Evolutionary conservation across 2,329 filamentous ascomycete species (phyloP).

Genomic region (Scedosporium boydii): DNA sequence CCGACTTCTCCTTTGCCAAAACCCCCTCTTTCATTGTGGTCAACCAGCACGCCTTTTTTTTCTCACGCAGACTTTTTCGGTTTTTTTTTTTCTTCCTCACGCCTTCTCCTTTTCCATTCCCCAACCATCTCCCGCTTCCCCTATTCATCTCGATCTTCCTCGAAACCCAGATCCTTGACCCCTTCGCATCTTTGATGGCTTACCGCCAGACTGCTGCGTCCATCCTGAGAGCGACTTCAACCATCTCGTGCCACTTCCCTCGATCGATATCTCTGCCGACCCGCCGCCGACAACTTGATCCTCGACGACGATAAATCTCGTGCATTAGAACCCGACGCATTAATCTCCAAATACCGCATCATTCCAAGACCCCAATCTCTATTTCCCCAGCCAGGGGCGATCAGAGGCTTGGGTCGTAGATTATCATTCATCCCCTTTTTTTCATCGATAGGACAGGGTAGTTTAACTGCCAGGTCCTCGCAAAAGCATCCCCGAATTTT

Average conservation of each 20-base stretch:
- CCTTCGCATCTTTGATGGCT: neutral
- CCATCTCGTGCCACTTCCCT: neutral
- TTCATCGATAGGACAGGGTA: neutral
- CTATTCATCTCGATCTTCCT: conserved; percentile 2
- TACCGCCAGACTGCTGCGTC: neutral
- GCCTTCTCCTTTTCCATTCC: neutral
- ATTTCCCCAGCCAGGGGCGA: conserved; percentile 4
- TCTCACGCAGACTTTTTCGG: neutral
- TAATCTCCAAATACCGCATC: conserved; percentile 2
- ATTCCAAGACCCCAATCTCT: conserved; percentile 1
- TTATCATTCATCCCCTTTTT: neutral
- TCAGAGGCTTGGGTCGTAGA: conserved; percentile 4
- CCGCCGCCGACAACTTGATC: neutral
- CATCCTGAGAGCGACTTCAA: neutral
- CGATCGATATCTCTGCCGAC: neutral
- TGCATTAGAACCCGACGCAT: conserved; percentile 1
- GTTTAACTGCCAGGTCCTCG: neutral
- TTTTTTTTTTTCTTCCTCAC: neutral
- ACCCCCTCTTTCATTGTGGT: conserved; percentile 1
- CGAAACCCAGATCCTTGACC: neutral
- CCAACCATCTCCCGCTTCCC: neutral
- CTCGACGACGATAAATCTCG: neutral
- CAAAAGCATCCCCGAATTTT: neutral
- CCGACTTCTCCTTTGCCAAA: neutral
- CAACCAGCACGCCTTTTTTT: conserved; percentile 4